Evolutionary conservation across 1,284 basidiomycete species (phyloP).

Genomic region (Fomitopsis pinicola): DNA sequence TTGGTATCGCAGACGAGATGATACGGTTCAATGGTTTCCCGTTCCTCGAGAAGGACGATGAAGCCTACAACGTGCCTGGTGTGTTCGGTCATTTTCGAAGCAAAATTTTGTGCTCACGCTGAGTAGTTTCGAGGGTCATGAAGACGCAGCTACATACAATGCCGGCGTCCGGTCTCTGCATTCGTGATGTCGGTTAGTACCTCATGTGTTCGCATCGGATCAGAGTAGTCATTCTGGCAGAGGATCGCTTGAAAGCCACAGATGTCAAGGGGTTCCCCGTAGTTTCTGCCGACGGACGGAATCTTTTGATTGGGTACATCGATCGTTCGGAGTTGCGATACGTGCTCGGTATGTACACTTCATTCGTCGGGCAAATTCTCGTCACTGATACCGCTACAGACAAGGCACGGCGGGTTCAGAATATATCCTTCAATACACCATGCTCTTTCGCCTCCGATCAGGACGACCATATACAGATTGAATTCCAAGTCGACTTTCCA

Average conservation of each 20-base stretch:
- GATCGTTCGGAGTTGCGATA: slow-evolving; percentile 82
- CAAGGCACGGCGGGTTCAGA: slow-evolving; percentile 60
- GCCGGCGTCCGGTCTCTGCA: slow-evolving; percentile 69
- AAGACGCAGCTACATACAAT: slow-evolving; percentile 73
- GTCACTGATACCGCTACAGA: slow-evolving; percentile 41
- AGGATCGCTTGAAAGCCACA: slow-evolving; percentile 63
- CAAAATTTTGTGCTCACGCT: neutral
- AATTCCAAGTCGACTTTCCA: slow-evolving; percentile 29
- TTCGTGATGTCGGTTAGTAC: slow-evolving; percentile 72
- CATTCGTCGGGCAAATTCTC: neutral
- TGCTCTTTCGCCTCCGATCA: slow-evolving; percentile 63
- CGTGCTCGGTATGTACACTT: slow-evolving; percentile 63
- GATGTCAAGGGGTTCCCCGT: slow-evolving; percentile 92
- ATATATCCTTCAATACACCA: slow-evolving; percentile 58
- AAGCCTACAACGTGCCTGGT: slow-evolving; percentile 89
- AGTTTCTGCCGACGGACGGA: slow-evolving; percentile 53
- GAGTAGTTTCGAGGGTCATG: slow-evolving; percentile 86
- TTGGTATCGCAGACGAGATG: slow-evolving; percentile 95
- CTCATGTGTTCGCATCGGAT: neutral
- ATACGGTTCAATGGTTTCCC: slow-evolving; percentile 98
- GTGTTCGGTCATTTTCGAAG: slow-evolving; percentile 17
- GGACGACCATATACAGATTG: slow-evolving; percentile 42
- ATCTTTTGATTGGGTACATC: slow-evolving; percentile 83
- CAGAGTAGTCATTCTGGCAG: slow-evolving; percentile 34
- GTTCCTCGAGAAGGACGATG: slow-evolving; percentile 92